Evolutionary conservation across 768 basidiomycete species (phyloP).

Genomic region (Calocybe gangraenosa): DNA sequence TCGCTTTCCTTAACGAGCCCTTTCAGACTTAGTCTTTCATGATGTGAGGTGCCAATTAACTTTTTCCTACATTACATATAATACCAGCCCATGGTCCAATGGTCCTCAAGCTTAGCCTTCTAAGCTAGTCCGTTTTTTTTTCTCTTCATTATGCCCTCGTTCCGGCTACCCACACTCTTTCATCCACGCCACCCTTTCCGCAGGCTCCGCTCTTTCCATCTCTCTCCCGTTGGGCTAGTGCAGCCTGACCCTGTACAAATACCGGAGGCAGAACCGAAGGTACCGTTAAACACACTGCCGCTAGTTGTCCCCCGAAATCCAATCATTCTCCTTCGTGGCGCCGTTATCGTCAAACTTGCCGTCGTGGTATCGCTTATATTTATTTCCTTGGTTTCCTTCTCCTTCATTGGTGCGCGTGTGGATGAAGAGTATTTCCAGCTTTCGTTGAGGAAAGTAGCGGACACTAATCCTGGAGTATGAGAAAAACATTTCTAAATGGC

Average conservation of each 20-base stretch:
- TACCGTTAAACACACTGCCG: background rate
- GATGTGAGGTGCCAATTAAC: background rate
- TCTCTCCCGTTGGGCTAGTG: slow-evolving; percentile 24
- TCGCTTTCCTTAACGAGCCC: background rate
- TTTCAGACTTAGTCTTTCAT: background rate
- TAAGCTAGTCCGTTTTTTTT: slow-evolving; percentile 5
- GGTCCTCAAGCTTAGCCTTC: slow-evolving; percentile 3
- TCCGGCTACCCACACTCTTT: slow-evolving; percentile 26
- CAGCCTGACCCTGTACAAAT: slow-evolving; percentile 8
- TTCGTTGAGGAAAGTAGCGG: slow-evolving; percentile 35
- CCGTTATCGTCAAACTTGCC: slow-evolving; percentile 30
- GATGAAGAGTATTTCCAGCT: slow-evolving; percentile 37
- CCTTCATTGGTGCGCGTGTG: slow-evolving; percentile 41
- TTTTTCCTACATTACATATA: background rate
- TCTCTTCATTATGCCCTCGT: slow-evolving; percentile 19
- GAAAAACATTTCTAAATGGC: background rate
- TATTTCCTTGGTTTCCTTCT: slow-evolving; percentile 41
- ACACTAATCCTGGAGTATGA: slow-evolving; percentile 42
- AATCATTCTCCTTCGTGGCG: slow-evolving; percentile 25
- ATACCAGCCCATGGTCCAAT: background rate
- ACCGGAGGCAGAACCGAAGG: background rate
- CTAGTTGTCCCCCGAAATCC: slow-evolving; percentile 14
- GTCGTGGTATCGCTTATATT: slow-evolving; percentile 45
- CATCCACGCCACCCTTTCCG: slow-evolving; percentile 31
- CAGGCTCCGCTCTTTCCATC: slow-evolving; percentile 40